Conservation (phyloP, 1,284 basidiomycete species). For the Xerocomus minutiporus region DNA sequence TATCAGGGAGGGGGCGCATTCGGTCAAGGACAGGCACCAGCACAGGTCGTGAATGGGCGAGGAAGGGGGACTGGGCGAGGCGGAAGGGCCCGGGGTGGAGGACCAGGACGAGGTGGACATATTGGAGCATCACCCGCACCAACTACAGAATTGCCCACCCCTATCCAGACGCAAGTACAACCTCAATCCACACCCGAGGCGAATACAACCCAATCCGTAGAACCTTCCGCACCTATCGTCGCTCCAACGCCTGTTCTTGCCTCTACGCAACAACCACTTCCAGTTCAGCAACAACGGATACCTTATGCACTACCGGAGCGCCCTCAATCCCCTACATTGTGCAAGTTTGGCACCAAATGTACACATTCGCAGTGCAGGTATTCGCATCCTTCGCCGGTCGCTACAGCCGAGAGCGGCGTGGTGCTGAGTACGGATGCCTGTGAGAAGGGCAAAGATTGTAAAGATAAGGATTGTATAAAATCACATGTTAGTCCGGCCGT, state of each 20-base stretch:
- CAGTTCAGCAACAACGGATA: slow-evolving; percentile 34
- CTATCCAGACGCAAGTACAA: slow-evolving; percentile 19
- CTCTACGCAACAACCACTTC: slow-evolving; percentile 28
- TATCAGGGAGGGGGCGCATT: slow-evolving; percentile 37
- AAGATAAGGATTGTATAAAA: slow-evolving; percentile 87
- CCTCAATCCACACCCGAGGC: slow-evolving; percentile 30
- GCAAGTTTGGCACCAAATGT: slow-evolving; percentile 88
- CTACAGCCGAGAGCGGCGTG: slow-evolving; percentile 87
- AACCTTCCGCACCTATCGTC: slow-evolving; percentile 34
- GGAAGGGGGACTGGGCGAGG: slow-evolving; percentile 39
- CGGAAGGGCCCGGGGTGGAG: slow-evolving; percentile 35
- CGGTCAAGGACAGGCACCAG: slow-evolving; percentile 34
- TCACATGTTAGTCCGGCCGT: slow-evolving; percentile 84
- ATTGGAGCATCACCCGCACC: slow-evolving; percentile 22
- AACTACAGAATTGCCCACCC: slow-evolving; percentile 24
- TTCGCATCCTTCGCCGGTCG: slow-evolving; percentile 89
- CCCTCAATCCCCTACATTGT: slow-evolving; percentile 79
- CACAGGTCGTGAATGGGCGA: slow-evolving; percentile 29
- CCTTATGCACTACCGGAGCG: slow-evolving; percentile 64
- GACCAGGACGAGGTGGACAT: slow-evolving; percentile 27
- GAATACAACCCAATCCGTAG: slow-evolving; percentile 16
- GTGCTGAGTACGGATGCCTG: slow-evolving; percentile 89
- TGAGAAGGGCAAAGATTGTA: slow-evolving; percentile 79
- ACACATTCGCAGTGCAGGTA: slow-evolving; percentile 82
- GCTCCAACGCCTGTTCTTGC: slow-evolving; percentile 33